phyloP scores from a whole-genome alignment of 306 rosid genomes.

The Pyrus betulifolia region DNA sequence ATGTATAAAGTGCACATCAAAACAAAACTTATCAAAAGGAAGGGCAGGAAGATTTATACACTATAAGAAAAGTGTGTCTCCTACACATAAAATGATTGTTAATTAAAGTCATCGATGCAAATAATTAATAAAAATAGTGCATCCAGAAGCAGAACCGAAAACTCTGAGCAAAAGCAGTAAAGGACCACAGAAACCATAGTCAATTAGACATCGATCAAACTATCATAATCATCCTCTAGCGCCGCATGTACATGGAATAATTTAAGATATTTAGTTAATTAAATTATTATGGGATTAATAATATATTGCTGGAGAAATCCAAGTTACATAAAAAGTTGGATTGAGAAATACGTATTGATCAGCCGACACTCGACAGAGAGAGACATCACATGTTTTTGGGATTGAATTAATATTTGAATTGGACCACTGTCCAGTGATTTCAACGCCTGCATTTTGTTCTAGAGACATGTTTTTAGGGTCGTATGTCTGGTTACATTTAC shows the following conservation, averaged over 20 bases:
- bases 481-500: conserved; percentile 8
- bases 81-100: neutral
- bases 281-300: neutral
- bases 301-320: neutral
- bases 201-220: neutral
- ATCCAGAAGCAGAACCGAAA: neutral
- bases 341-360: neutral
- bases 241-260: neutral
- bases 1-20: neutral
- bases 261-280: neutral
- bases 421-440: conserved; percentile 4
- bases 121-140: neutral
- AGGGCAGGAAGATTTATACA: neutral
- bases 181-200: neutral
- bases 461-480: conserved; percentile 13
- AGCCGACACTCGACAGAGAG: conserved; percentile 25
- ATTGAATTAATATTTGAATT: neutral
- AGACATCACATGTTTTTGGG: conserved; percentile 31
- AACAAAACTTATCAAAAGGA: neutral
- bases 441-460: neutral
- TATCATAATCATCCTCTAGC: neutral
- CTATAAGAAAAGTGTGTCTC: neutral
- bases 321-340: neutral
- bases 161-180: neutral
- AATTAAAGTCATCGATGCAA: neutral